Evolutionary conservation across 2,329 filamentous ascomycete genomes (phyloP).

Genomic region (Cladosporium sphaerospermum): DNA sequence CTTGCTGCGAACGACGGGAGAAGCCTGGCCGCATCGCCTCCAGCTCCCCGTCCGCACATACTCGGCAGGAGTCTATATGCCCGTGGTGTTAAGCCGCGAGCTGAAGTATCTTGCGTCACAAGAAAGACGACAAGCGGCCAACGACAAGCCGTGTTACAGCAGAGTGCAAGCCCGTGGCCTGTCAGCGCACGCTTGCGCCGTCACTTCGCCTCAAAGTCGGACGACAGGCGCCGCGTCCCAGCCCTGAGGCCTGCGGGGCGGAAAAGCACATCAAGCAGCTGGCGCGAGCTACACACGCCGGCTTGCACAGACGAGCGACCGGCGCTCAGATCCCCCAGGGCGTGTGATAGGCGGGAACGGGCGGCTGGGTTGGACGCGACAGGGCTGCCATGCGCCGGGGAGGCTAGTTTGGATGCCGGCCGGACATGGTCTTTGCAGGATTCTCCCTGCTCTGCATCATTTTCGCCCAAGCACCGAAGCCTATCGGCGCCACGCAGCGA

Average conservation of each 20-base stretch:
- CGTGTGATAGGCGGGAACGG: background rate
- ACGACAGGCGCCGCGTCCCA: background rate
- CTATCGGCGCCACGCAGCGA: background rate
- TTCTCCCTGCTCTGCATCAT: conserved; percentile 1
- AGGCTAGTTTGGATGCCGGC: conserved; percentile 4
- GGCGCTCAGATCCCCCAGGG: background rate
- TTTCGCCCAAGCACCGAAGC: background rate
- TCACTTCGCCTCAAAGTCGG: no score
- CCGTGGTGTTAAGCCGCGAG: background rate
- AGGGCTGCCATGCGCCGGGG: background rate
- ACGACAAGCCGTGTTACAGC: background rate
- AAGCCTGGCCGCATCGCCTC: background rate
- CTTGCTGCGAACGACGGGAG: background rate
- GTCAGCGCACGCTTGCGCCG: background rate
- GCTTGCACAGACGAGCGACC: background rate
- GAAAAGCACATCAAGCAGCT: background rate
- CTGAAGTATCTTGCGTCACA: background rate
- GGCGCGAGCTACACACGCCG: background rate
- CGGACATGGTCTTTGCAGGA: conserved; percentile 7
- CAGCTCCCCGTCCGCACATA: background rate
- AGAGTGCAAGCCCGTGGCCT: background rate
- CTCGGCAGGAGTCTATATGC: background rate
- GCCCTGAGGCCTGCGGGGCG: background rate
- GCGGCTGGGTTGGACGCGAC: background rate
- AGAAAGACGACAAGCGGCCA: background rate